Percentiles rank a stretch among this genome's conserved stretches.
These are phyloP conservation scores for Ceratorhiza oryzae-sativae DNA, from an alignment of 1,284 basidiomycete species.

Conservation along the genomic window DNA sequence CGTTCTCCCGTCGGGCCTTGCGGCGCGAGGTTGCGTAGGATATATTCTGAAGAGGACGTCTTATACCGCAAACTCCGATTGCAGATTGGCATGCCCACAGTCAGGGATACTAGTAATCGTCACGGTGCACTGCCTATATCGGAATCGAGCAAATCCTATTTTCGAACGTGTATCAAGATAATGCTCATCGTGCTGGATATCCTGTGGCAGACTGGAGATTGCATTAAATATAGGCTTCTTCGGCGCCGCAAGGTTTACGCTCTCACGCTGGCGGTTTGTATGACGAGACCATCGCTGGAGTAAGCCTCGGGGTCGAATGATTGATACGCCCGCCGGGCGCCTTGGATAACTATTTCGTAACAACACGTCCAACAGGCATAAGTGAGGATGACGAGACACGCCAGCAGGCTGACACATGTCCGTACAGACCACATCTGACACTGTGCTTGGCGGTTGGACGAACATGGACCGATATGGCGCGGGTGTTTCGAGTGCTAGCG, in stretches of 20 bases:
- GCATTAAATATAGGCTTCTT: not conserved
- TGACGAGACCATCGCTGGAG: not conserved
- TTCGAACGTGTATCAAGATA: not conserved
- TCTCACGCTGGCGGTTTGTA: not conserved
- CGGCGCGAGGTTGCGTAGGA: not conserved
- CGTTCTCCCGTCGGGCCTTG: not conserved
- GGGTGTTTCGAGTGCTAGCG: not conserved
- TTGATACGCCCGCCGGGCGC: not conserved
- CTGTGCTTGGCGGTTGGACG: not conserved
- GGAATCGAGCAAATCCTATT: not conserved
- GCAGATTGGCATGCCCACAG: not conserved
- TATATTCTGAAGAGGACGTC: not conserved
- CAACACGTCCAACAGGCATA: not conserved
- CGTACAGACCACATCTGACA: not conserved
- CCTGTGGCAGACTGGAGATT: not conserved
- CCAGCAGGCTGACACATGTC: not conserved
- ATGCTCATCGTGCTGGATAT: too few species aligned
- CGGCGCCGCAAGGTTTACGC: not conserved
- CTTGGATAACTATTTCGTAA: slow-evolving; percentile 3
- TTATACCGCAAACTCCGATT: not conserved
- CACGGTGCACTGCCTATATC: not conserved
- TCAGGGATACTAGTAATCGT: not conserved
- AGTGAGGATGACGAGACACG: not conserved
- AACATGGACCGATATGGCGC: not conserved
- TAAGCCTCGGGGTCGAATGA: not conserved